Base-by-base conservation (phyloP, 2,329 filamentous ascomycete genomes). In the Aspergillus floridensis region DNA sequence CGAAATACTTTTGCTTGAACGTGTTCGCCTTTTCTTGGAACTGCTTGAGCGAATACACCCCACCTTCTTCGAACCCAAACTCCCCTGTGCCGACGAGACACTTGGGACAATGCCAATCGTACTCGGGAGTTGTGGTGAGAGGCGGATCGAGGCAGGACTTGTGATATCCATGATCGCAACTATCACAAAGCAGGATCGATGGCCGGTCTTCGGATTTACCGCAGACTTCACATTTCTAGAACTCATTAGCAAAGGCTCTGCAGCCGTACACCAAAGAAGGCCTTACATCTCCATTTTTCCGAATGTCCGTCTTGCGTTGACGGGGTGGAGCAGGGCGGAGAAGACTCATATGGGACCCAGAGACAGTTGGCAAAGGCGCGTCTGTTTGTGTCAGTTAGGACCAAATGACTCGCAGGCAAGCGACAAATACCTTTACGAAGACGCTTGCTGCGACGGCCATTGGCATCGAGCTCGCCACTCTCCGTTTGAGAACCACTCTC, bases 1-100 rank as follows among this genome's bases (percentile, higher is more conserved):
- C 88, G 70, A 99, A 99, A 70, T 99, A 96, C 24, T 86, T 87
- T 68, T 96, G 90, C 76, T 97, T 98, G 81, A 99, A 99, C 67
- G 91, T 90, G 66, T 91, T 91, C 5, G 95, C 95, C 74, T 93
- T 96, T 72, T 97, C 91, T 74, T 99, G 95, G 73, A 99, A 99
- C 69, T 96, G 91, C 69, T 90, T 92, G 26, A 99, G 81, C 0
- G 95, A 99, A 76, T 99, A 99, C 22, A 97, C 84, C 4, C 93
- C 93, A 24, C 95, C 95, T 74, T 99, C 95, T 72, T 98, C 93
- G 63, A 99, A 99, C 0, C 95, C 95, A 69, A 96, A 99, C 65
- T 98, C 92, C 44, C 93, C 93, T 58, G 96, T 96, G 50, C 95
- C 95, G 24, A 99, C 95, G 26, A 99, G 84, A 73, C 95, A 99